phyloP scores from a whole-genome alignment of 441 rosid genomes.

The Raphanus hybrid region DNA sequence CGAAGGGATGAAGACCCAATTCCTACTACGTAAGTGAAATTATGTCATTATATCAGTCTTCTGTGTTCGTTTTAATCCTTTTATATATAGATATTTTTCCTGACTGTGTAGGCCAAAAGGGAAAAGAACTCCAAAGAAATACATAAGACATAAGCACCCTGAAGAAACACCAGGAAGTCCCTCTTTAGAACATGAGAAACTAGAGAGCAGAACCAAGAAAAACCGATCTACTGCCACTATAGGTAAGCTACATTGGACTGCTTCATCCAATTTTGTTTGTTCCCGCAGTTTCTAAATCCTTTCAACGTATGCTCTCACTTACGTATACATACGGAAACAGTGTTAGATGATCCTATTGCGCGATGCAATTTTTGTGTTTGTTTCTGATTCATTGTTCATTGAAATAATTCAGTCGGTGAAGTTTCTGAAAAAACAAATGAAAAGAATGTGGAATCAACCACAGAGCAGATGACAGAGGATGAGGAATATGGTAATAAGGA shows the following conservation, averaged over 20 bases:
- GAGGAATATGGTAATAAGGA: conserved; percentile 48
- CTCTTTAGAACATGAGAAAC: conserved; percentile 47
- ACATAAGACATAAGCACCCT: conserved; percentile 42
- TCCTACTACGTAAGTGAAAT: conserved; percentile 62
- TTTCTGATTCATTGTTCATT: conserved; percentile 26
- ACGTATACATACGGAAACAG: conserved; percentile 3
- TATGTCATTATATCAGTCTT: conserved; percentile 25
- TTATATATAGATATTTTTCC: background rate
- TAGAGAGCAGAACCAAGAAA: conserved; percentile 50
- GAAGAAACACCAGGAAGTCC: conserved; percentile 47
- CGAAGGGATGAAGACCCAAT: conserved; percentile 52
- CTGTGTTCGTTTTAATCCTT: conserved; percentile 15
- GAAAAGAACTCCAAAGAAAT: conserved; percentile 89
- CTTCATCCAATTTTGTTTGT: conserved; percentile 3
- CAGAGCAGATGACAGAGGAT: conserved; percentile 48
- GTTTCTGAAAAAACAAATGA: conserved; percentile 50
- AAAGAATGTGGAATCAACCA: conserved; percentile 53
- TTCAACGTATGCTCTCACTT: conserved; percentile 15
- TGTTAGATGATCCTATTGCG: conserved; percentile 7
- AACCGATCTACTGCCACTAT: conserved; percentile 18
- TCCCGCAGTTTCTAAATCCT: conserved; percentile 6
- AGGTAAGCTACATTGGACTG: conserved; percentile 27
- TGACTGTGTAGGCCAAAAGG: conserved; percentile 64
- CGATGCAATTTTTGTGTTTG: conserved; percentile 2
- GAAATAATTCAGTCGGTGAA: conserved; percentile 55